phyloP scores from a whole-genome alignment of 1,139 yeast species.

The Nematodospora anomalae region DNA sequence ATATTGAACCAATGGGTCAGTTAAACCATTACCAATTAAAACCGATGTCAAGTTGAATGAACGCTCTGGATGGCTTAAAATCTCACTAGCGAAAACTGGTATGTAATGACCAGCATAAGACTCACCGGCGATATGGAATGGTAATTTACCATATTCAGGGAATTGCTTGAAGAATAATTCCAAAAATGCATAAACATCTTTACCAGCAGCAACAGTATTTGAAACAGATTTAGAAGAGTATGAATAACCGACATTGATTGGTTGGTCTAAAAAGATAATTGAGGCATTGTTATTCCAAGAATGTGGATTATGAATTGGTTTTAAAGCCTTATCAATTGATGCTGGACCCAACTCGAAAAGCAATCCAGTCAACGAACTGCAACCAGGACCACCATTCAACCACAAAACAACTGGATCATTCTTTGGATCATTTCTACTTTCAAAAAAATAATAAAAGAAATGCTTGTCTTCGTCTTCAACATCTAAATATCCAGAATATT shows the following conservation, averaged over 20 bases:
- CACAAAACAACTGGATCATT: constrained; percentile 46
- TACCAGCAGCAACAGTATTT: constrained; percentile 84
- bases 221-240: constrained; percentile 66
- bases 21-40: constrained; percentile 92
- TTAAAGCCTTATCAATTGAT: constrained; percentile 32
- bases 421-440: constrained; percentile 46
- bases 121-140: constrained; percentile 96
- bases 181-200: constrained; percentile 90
- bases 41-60: constrained; percentile 83
- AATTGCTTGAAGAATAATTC: constrained; percentile 87
- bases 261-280: constrained; percentile 48
- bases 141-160: constrained; percentile 69
- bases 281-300: constrained; percentile 48
- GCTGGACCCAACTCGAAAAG: constrained; percentile 48
- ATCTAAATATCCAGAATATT: constrained; percentile 86
- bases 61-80: constrained; percentile 73
- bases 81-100: constrained; percentile 89
- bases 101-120: constrained; percentile 99
- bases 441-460: constrained; percentile 48
- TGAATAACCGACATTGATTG: constrained; percentile 71
- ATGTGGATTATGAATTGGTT: constrained; percentile 41
- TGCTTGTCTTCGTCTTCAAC: constrained; percentile 83
- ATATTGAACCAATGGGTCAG: constrained; percentile 89
- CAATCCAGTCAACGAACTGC: constrained; percentile 45
- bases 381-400: constrained; percentile 51